phyloP scores from a whole-genome alignment of 2,329 filamentous ascomycete species.

The Bertia moriformis region DNA sequence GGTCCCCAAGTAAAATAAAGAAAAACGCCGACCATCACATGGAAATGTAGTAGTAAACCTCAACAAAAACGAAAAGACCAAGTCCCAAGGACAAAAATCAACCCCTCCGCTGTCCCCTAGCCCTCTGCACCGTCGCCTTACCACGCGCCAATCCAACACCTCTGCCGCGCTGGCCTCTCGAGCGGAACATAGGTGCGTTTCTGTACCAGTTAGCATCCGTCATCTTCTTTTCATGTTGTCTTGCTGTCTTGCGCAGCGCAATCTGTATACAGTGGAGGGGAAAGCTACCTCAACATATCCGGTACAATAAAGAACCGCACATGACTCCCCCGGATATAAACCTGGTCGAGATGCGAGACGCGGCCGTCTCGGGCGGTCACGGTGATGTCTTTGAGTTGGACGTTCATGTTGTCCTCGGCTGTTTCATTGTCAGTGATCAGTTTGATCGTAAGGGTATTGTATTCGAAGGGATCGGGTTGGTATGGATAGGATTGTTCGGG shows the following conservation, averaged over 20 bases:
- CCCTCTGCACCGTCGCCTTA: conserved; percentile 87
- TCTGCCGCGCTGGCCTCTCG: conserved; percentile 73
- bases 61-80: neutral
- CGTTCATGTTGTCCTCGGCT: conserved; percentile 99
- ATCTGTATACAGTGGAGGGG: neutral
- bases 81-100: conserved; percentile 5
- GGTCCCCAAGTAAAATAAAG: too few relatives aligned
- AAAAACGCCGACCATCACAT: too few relatives aligned
- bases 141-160: conserved; percentile 94
- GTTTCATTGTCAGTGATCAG: conserved; percentile 1
- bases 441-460: too few relatives aligned
- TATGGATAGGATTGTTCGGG: conserved; percentile 1
- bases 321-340: conserved; percentile 94
- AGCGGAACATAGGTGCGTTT: conserved; percentile 97
- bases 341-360: conserved; percentile 93
- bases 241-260: neutral
- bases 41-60: too few relatives aligned
- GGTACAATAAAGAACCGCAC: conserved; percentile 98
- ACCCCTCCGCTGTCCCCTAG: conserved; percentile 48
- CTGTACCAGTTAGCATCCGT: conserved; percentile 28
- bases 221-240: too few relatives aligned
- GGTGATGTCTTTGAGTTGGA: conserved; percentile 97
- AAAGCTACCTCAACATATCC: conserved; percentile 59
- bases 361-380: conserved; percentile 95
- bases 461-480: neutral